These are phyloP conservation scores for Myxozyma neotropica DNA, from an alignment of 805 yeast genomes.

Conservation along the genomic window DNA sequence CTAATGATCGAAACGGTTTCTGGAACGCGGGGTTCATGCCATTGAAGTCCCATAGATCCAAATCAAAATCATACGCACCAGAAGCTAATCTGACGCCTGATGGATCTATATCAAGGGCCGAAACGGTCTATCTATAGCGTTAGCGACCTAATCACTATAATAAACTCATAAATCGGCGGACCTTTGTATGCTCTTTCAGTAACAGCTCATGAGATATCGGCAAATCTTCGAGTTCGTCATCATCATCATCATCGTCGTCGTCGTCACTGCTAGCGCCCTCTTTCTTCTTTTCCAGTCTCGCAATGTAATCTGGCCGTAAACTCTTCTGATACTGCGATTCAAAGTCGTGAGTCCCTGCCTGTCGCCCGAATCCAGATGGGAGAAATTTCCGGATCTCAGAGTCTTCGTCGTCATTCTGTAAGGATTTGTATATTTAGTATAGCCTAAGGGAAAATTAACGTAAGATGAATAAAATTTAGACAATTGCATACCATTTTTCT, in stretches of 20 bases:
- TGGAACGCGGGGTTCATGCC: constrained; percentile 39
- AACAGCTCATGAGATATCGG: constrained; percentile 45
- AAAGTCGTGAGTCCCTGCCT: constrained; percentile 3
- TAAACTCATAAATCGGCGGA: constrained; percentile 27
- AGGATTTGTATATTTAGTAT: background rate
- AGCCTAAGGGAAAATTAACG: too few species aligned
- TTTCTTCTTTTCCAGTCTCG: background rate
- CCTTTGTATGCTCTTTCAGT: constrained; percentile 35
- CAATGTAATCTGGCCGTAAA: constrained; percentile 17
- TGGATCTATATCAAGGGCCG: constrained; percentile 37
- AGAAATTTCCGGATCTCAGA: constrained; percentile 21
- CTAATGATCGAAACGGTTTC: constrained; percentile 37
- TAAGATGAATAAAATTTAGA: too few species aligned
- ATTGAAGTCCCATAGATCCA: constrained; percentile 43
- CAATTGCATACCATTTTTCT: too few species aligned
- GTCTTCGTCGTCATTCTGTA: constrained; percentile 8
- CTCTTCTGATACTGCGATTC: constrained; percentile 16
- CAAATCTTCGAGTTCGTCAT: constrained; percentile 40
- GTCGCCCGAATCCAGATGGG: constrained; percentile 35
- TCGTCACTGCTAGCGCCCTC: constrained; percentile 15
- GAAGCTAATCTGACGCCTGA: constrained; percentile 40
- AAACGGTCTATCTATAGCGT: constrained; percentile 13
- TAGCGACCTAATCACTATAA: background rate
- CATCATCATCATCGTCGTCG: constrained; percentile 37
- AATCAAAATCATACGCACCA: constrained; percentile 38